Percentiles rank a stretch among this genome's conserved stretches.
phyloP scores from a whole-genome alignment of 2,329 filamentous ascomycete species.

The Paracoccidioides lutzii region DNA sequence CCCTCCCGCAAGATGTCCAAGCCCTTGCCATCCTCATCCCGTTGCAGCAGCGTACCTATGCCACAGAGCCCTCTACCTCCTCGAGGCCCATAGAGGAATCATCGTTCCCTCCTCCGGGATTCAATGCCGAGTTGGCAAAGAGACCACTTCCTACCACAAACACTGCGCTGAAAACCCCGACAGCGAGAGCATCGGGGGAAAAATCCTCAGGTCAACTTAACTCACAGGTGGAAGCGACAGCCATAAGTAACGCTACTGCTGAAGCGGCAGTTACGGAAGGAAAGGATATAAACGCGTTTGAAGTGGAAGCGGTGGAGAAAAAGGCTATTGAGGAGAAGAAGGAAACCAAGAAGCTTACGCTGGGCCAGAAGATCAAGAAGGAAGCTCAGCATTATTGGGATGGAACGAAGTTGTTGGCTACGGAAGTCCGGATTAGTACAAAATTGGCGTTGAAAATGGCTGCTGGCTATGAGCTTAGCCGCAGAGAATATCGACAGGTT shows the following conservation, averaged over 20 bases:
- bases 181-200: slow-evolving; percentile 11
- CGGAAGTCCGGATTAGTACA: slow-evolving; percentile 86
- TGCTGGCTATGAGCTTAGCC: slow-evolving; percentile 87
- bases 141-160: slow-evolving; percentile 49
- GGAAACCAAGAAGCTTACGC: slow-evolving; percentile 71
- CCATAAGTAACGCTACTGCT: slow-evolving; percentile 16
- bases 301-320: slow-evolving; percentile 30
- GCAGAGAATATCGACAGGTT: slow-evolving; percentile 79
- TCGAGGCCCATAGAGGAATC: slow-evolving; percentile 21
- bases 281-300: slow-evolving; percentile 20
- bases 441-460: slow-evolving; percentile 93
- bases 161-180: background rate
- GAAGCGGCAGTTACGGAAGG: slow-evolving; percentile 21
- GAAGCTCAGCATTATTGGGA: slow-evolving; percentile 95
- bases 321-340: slow-evolving; percentile 51
- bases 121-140: slow-evolving; percentile 81
- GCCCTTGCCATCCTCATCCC: slow-evolving; percentile 48
- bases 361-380: slow-evolving; percentile 90
- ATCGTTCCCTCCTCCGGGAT: slow-evolving; percentile 67
- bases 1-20: slow-evolving; percentile 39
- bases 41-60: slow-evolving; percentile 32
- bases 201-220: slow-evolving; percentile 4
- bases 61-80: slow-evolving; percentile 46
- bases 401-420: slow-evolving; percentile 84
- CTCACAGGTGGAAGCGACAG: background rate